A percentile compares a stretch with the other conserved stretches of the same genome.
Conservation (phyloP, 768 basidiomycete species). For the Kwoniella dendrophila region DNA sequence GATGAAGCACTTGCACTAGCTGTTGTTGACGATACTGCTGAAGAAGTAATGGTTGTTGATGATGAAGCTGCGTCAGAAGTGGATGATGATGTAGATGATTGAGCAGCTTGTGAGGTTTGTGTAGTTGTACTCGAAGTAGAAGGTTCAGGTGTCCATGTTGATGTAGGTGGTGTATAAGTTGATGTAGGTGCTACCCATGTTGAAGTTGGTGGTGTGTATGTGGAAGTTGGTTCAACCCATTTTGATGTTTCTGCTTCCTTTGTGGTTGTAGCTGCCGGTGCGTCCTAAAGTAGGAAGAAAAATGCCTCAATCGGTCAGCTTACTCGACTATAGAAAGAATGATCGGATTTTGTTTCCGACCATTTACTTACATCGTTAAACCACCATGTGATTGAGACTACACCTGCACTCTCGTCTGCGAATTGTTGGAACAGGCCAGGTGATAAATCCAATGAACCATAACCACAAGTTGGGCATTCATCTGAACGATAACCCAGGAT, state of each 20-base stretch:
- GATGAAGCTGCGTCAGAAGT: conserved; percentile 15
- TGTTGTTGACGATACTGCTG: conserved; percentile 8
- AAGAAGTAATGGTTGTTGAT: conserved; percentile 29
- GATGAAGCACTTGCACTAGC: conserved; percentile 14
- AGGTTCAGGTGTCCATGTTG: conserved; percentile 23
- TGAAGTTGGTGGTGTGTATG: conserved; percentile 27
- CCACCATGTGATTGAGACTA: conserved; percentile 48
- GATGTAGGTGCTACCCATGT: conserved; percentile 28
- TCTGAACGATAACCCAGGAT: too few species aligned
- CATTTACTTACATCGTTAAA: conserved; percentile 29
- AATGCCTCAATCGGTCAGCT: too few species aligned
- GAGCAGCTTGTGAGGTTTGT: conserved; percentile 31
- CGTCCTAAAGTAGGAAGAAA: not conserved
- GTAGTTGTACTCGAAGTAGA: conserved; percentile 24
- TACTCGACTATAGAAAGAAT: too few species aligned
- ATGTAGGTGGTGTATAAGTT: conserved; percentile 24
- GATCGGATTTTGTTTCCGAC: too few species aligned
- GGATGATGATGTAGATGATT: conserved; percentile 29
- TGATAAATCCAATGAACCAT: conserved; percentile 43
- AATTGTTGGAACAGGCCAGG: conserved; percentile 47
- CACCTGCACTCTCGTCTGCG: conserved; percentile 35
- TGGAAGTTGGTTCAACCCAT: conserved; percentile 27
- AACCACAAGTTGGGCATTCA: conserved; percentile 51
- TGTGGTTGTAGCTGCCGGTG: conserved; percentile 20
- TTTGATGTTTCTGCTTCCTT: conserved; percentile 22